Conservation (phyloP, 2,329 filamentous ascomycete genomes). For the Trichophyton rubrum region DNA sequence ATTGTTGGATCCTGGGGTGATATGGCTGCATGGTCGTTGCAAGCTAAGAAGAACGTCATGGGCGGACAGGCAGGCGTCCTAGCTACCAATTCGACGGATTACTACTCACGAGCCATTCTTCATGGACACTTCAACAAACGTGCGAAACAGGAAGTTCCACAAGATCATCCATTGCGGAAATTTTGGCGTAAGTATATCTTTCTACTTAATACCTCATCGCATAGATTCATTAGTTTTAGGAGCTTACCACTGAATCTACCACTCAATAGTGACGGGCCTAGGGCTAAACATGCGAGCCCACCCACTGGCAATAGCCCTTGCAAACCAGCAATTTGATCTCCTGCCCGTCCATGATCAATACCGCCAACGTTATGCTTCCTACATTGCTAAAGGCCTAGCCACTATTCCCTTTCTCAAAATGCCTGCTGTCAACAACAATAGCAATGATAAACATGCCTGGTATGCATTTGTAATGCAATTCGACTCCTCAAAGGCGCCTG, state of each 20-base stretch:
- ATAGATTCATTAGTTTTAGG: not conserved
- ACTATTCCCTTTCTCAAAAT: conserved; percentile 2
- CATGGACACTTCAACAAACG: conserved; percentile 4
- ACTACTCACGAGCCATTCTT: not conserved
- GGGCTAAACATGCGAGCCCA: conserved; percentile 1
- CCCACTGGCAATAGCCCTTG: not conserved
- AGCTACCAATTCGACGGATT: not conserved
- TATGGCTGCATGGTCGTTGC: conserved; percentile 19
- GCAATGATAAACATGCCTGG: not conserved
- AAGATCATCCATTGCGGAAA: conserved; percentile 1
- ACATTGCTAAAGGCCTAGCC: not conserved
- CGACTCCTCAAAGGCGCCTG: not conserved
- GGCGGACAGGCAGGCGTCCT: not conserved
- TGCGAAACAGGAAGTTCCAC: not conserved
- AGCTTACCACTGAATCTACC: not conserved
- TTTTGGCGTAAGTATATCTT: not conserved
- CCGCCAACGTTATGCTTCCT: not conserved
- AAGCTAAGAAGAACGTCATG: not conserved
- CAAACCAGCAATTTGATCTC: not conserved
- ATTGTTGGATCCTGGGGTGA: not conserved
- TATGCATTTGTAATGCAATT: conserved; percentile 3
- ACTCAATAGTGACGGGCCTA: not conserved
- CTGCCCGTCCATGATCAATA: not conserved
- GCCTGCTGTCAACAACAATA: not conserved
- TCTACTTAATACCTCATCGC: not conserved